Evolutionary conservation across 768 basidiomycete genomes (phyloP).

Genomic region (Kwoniella sp.): DNA sequence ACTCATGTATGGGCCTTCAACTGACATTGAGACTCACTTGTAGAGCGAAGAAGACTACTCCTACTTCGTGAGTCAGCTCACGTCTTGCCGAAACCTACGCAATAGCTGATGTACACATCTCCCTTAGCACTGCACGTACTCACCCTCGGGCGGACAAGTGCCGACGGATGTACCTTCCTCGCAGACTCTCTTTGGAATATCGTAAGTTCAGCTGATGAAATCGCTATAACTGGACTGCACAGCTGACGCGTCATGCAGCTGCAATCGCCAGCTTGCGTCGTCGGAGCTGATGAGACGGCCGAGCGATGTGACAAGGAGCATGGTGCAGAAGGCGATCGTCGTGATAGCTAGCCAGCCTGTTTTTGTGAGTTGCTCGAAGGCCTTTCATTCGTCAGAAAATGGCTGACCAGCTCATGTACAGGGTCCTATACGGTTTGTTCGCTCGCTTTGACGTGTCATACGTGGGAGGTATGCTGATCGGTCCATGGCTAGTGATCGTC

Average conservation of each 20-base stretch:
- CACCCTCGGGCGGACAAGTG: slow-evolving; percentile 32
- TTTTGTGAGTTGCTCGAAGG: slow-evolving; percentile 49
- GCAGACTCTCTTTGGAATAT: slow-evolving; percentile 93
- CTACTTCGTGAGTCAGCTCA: slow-evolving; percentile 65
- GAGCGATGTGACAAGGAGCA: slow-evolving; percentile 86
- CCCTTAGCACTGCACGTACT: slow-evolving; percentile 51
- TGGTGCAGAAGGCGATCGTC: slow-evolving; percentile 96
- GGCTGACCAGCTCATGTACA: slow-evolving; percentile 20
- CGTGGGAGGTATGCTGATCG: not conserved
- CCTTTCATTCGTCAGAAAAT: not conserved
- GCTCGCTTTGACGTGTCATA: not conserved
- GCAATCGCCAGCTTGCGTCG: slow-evolving; percentile 90
- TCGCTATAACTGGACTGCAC: not conserved
- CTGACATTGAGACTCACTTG: not conserved
- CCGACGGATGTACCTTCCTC: slow-evolving; percentile 44
- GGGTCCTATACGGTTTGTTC: slow-evolving; percentile 79
- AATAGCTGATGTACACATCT: not conserved
- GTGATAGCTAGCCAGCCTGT: slow-evolving; percentile 69
- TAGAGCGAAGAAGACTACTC: slow-evolving; percentile 92
- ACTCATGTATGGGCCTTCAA: not conserved
- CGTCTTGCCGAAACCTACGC: not conserved
- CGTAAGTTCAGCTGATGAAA: slow-evolving; percentile 61
- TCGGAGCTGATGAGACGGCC: slow-evolving; percentile 72
- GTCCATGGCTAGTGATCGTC: slow-evolving; percentile 67
- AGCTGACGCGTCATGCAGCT: slow-evolving; percentile 60